Base-by-base conservation (phyloP, 2,329 filamentous ascomycete species). In the Fusarium virguliforme region DNA sequence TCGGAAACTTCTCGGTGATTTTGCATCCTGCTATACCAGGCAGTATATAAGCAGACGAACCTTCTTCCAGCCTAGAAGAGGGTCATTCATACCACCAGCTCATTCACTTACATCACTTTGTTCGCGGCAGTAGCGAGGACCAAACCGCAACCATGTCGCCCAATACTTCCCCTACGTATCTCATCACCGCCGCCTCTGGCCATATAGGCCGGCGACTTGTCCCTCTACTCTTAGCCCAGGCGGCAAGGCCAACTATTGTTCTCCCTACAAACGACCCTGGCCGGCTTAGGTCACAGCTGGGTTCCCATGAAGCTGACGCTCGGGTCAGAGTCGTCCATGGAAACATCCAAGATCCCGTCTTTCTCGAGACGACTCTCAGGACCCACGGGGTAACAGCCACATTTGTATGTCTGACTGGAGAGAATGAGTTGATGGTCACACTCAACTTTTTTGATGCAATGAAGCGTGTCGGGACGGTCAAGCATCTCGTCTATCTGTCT, bases 391-490 rank as follows among this genome's bases (percentile, higher is more conserved):
- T 64, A 4, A 64, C 67, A 3, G 53, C 67, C 4, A 50, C 32
- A 10, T 61, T 67, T n/a, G 4, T 70, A 10, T 70, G 67, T 24
- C 38, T 70, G 18, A 64, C 37, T 9, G 64, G 64, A 13, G 64
- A 60, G 34, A 64, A 70, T 18, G 67, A 70, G 43, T 22, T 70
- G 24, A 70, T 70, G 60, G 57, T 64, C n/a, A 67, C 67, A 4
- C 57, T 70, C 35, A 70, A 70, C 60, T 28, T 64, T 4, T 62
- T 70, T 40, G 64, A 70, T 15, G 60, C 64, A 9, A 15, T 67
- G 12, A 64, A 48, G 24, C 51, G 40, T 4, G 26, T 46, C 10
- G 46, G 13, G 24, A 64, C 60, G 3, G 60, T 70, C 5, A 51
- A 70, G 28, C 67, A 70, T 57, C 35, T 70, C 15, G 67, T 70